Percentiles rank a stretch among this genome's conserved stretches.
Conservation (phyloP, 352 stramenopile genomes). For the Phytopythium litorale region DNA sequence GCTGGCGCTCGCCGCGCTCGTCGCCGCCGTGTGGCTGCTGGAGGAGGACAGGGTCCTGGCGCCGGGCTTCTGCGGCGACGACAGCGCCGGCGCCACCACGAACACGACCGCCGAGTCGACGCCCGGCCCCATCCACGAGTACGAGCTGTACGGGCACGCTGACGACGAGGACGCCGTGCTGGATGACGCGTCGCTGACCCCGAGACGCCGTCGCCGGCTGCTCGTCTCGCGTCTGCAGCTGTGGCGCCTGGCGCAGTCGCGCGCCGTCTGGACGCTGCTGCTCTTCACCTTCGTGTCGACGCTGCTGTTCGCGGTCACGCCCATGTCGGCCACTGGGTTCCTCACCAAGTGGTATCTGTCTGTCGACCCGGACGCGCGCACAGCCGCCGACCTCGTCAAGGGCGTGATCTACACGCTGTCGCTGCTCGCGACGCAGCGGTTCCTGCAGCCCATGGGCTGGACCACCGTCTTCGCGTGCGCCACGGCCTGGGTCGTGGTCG, state of each 20-base stretch:
- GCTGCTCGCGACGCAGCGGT: conserved; percentile 52
- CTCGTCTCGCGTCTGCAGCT: conserved; percentile 32
- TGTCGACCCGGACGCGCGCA: conserved; percentile 46
- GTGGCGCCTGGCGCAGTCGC: conserved; percentile 61
- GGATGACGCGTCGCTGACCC: conserved; percentile 1
- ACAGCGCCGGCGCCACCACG: conserved; percentile 2
- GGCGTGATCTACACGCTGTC: conserved; percentile 50
- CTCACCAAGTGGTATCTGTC: conserved; percentile 50
- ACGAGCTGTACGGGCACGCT: conserved; percentile 14
- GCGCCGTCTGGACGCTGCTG: conserved; percentile 73
- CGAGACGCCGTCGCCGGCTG: neutral
- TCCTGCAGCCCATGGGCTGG: conserved; percentile 55
- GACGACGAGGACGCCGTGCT: conserved; percentile 16
- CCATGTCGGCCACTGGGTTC: conserved; percentile 40
- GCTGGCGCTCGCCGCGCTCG: conserved; percentile 32
- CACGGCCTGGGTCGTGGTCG: conserved; percentile 47
- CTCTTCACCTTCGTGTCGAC: conserved; percentile 57
- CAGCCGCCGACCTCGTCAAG: conserved; percentile 42
- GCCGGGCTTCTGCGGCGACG: neutral
- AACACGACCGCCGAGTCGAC: conserved; percentile 1
- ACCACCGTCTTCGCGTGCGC: conserved; percentile 38
- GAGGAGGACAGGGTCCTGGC: conserved; percentile 30
- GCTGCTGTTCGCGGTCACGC: conserved; percentile 54
- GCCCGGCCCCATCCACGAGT: conserved; percentile 14
- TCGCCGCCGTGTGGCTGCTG: conserved; percentile 48